Base-by-base conservation (phyloP, 345 rosid species). In the Salix suchowensis region DNA sequence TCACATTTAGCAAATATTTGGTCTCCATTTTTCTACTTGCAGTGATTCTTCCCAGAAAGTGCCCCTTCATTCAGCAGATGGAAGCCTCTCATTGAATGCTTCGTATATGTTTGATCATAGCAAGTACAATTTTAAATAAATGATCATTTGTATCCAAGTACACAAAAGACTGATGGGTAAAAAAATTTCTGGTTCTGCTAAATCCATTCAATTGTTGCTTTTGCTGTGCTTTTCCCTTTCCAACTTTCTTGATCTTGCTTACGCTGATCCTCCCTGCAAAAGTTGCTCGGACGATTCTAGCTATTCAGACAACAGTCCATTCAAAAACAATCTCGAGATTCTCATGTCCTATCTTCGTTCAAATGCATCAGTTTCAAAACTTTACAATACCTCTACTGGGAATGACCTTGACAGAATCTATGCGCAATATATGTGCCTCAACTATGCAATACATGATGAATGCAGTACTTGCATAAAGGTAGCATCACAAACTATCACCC, bases 351-450 rank as follows among this genome's bases (percentile, higher is more conserved):
- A n/a, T 66, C 37, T 83, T 39, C 5, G 65, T 40, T 81, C 69
- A 0, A 79, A 76, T 21, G 80, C 86, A 71, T 52, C 68, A n/a
- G 37, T 62, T 26, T 74, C 68, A 7, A 73, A 74, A 1, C 74
- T 67, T 58, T 55, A 70, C 37, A 50, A 68, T 15, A 30, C 72
- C 76, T 70, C 83, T 7, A 26, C 40, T 2, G 87, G 87, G 46
- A 70, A 78, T 12, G 48, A 21, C 34, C 13, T 75, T 0, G 23
- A 81, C 24, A 76, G 24, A 40, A 78, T 79, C 24, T 85, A 81
- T 44, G 82, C 70, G 44, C 85, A 76, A 44, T 82, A 75, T 68
- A 78, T 87, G 83, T 84, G 89, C 74, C 80, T 84, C 28, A 65
- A 79, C 34, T 84, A 82, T 61, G 26, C 37, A 21, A 1, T 37